Evolutionary conservation across 768 basidiomycete species (phyloP).

Genomic region (Tulasnella sp.): DNA sequence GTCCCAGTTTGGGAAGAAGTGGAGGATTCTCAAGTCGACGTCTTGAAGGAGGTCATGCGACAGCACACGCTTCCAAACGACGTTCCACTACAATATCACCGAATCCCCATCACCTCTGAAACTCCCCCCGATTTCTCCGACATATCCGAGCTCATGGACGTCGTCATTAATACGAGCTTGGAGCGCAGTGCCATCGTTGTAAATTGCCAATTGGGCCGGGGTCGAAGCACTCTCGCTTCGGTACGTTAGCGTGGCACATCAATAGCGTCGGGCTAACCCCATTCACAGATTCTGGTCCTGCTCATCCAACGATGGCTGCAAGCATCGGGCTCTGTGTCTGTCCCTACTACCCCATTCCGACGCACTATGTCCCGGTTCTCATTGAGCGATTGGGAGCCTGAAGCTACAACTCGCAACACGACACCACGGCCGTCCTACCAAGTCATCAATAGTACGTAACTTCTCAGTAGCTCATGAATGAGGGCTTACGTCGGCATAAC

Average conservation of each 20-base stretch:
- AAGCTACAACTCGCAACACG: constrained; percentile 1
- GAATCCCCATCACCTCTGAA: constrained; percentile 91
- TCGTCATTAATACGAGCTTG: constrained; percentile 56
- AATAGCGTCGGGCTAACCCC: background rate
- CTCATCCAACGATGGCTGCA: constrained; percentile 74
- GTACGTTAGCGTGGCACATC: constrained; percentile 30
- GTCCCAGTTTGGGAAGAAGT: constrained; percentile 94
- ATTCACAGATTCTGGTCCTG: constrained; percentile 54
- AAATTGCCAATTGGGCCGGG: constrained; percentile 90
- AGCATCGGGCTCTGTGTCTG: background rate
- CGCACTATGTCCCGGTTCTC: constrained; percentile 5
- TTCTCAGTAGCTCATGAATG: constrained; percentile 10
- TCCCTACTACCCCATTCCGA: background rate
- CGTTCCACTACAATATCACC: constrained; percentile 61
- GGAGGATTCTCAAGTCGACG: constrained; percentile 52
- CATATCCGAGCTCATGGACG: constrained; percentile 45
- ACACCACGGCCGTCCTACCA: constrained; percentile 54
- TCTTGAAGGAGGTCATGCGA: constrained; percentile 81
- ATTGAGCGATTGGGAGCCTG: background rate
- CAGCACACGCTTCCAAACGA: constrained; percentile 32
- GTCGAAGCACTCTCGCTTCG: constrained; percentile 83
- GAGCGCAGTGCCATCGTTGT: constrained; percentile 72
- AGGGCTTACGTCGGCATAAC: constrained; percentile 7
- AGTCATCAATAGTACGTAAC: constrained; percentile 72
- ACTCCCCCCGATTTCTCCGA: constrained; percentile 32